These are phyloP conservation scores for Alternaria gaisen DNA, from an alignment of 2,329 filamentous ascomycete species.

Conservation along the genomic window DNA sequence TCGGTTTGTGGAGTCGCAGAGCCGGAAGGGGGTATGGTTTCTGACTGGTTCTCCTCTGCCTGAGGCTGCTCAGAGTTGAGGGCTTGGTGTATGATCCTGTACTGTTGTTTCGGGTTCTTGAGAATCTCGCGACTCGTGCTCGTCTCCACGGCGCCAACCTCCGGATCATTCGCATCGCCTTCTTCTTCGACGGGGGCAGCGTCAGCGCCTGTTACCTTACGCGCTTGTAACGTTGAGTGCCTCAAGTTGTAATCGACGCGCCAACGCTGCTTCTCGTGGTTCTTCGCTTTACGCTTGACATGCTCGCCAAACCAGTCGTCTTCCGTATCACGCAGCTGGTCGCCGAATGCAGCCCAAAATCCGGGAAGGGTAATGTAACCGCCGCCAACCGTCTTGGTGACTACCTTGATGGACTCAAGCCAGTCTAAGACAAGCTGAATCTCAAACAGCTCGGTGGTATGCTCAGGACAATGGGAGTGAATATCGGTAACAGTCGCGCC, in stretches of 20 bases:
- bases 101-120: slow-evolving; percentile 31
- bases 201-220: neutral
- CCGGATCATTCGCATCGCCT: neutral
- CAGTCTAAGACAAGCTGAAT: slow-evolving; percentile 44
- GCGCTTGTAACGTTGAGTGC: slow-evolving; percentile 23
- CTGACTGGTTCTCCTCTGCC: neutral
- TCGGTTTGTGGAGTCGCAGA: neutral
- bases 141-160: neutral
- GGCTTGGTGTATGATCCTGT: slow-evolving; percentile 27
- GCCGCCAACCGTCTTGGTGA: slow-evolving; percentile 27
- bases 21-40: neutral
- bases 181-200: neutral
- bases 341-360: slow-evolving; percentile 48
- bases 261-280: slow-evolving; percentile 33
- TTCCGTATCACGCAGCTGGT: slow-evolving; percentile 35
- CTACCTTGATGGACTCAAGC: slow-evolving; percentile 39
- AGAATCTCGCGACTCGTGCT: slow-evolving; percentile 23
- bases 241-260: slow-evolving; percentile 33
- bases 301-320: slow-evolving; percentile 45
- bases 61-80: slow-evolving; percentile 6
- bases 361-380: slow-evolving; percentile 33
- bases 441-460: slow-evolving; percentile 44
- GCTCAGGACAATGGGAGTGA: slow-evolving; percentile 50
- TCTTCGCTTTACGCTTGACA: slow-evolving; percentile 36
- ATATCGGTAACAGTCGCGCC: slow-evolving; percentile 64